Evolutionary conservation across 768 basidiomycete species (phyloP).

Genomic region (Sporobolomyces pararoseus): DNA sequence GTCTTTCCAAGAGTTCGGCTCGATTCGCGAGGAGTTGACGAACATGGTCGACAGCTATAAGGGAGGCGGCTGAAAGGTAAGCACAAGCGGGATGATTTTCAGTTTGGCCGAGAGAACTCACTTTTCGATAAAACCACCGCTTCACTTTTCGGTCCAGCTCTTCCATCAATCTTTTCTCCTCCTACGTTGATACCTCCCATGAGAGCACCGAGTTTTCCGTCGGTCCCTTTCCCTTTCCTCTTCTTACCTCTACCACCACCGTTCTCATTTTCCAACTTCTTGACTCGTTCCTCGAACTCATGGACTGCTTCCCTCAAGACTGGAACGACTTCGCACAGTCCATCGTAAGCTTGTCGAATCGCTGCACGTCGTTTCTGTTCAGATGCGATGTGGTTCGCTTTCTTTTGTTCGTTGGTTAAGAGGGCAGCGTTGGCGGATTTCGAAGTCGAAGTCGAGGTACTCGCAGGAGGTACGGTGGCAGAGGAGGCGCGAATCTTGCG

Average conservation of each 20-base stretch:
- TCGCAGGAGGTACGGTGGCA: background rate
- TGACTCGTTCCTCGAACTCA: constrained; percentile 62
- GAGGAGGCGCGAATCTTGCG: background rate
- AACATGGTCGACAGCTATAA: constrained; percentile 78
- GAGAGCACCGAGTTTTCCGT: constrained; percentile 48
- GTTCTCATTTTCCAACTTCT: background rate
- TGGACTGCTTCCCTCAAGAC: constrained; percentile 73
- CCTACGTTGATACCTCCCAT: constrained; percentile 50
- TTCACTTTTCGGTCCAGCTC: constrained; percentile 85
- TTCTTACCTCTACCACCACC: constrained; percentile 14
- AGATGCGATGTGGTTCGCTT: constrained; percentile 65
- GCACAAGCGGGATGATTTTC: background rate
- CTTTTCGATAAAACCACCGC: constrained; percentile 83
- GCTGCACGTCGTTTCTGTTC: constrained; percentile 92
- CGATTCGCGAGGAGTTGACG: constrained; percentile 63
- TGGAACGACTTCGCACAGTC: constrained; percentile 77
- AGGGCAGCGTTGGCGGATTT: constrained; percentile 8
- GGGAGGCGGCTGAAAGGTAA: constrained; percentile 3
- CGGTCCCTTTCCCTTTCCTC: constrained; percentile 42
- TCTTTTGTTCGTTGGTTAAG: constrained; percentile 40
- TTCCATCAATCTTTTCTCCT: constrained; percentile 68
- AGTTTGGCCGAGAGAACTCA: constrained; percentile 51
- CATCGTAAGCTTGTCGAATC: constrained; percentile 82
- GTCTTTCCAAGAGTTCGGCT: constrained; percentile 58
- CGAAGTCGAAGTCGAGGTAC: background rate